Conservation (phyloP, 148 eudicot genomes). For the Drosera capensis region DNA sequence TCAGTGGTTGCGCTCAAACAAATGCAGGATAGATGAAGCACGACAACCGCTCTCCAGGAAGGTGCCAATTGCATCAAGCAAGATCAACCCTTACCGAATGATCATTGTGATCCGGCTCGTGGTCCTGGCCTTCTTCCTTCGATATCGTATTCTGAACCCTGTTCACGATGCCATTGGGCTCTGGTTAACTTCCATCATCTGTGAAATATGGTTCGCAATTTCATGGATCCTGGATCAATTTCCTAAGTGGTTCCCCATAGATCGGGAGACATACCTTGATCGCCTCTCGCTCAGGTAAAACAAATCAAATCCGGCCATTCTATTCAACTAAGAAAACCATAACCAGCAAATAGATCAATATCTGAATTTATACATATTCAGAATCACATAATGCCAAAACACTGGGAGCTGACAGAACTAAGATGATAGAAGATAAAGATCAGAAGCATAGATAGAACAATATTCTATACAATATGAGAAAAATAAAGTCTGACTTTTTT, state of each 20-base stretch:
- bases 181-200: constrained; percentile 86
- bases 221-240: constrained; percentile 99
- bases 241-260: constrained; percentile 96
- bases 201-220: constrained; percentile 96
- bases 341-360: background rate
- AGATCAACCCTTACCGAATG: constrained; percentile 92
- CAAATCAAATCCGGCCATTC: background rate
- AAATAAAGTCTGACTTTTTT: background rate
- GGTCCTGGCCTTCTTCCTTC: constrained; percentile 72
- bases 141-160: constrained; percentile 82
- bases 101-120: constrained; percentile 72
- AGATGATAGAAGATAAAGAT: no score
- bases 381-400: background rate
- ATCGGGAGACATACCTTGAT: constrained; percentile 92
- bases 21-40: constrained; percentile 75
- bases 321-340: background rate
- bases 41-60: constrained; percentile 94
- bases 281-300: constrained; percentile 91
- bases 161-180: constrained; percentile 91
- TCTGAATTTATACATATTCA: background rate
- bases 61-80: constrained; percentile 94
- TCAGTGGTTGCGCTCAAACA: constrained; percentile 5
- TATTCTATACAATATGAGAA: background rate
- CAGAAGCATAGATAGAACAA: background rate
- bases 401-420: no score